Base-by-base conservation (phyloP, 2,329 filamentous ascomycete species). In the Penicillium sp. region DNA sequence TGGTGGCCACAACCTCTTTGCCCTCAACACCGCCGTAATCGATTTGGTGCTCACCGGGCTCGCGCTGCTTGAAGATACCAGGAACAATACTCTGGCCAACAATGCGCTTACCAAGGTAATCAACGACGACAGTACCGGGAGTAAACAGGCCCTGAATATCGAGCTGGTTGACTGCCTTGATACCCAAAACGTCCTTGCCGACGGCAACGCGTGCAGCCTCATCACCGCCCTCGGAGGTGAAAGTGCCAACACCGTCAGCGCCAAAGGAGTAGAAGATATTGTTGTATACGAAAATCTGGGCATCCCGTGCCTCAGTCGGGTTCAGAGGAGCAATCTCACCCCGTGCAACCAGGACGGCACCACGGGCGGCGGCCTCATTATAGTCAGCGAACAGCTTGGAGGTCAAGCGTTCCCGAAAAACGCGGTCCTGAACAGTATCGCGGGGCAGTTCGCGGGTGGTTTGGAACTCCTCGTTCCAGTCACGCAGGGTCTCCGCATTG, bases 251-350 rank as follows among this genome's bases (percentile, higher is more conserved):
- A 46, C 94, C 95, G 70, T 99, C 94, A 40, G 94, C 92, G 56
- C 94, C 94, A 63, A 96, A 97, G 0, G 94, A 97, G 79, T 96
- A 99, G 79, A 99, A 99, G 61, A 99, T 91, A 74, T 99, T 99
- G 80, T 97, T 97, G 79, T 97, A 96, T 22, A 99, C 92, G 66
- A 96, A 99, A 60, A 99, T 99, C 71, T 99, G 94, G 4, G 94
- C 94, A 70, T 99, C 92, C 61, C 82, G 84, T 57, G 81, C 86
- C 75, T 99, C 94, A 0, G 92, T 97, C 6, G 94, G 95, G 76
- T 99, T 99, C 48, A 99, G 76, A 6, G 94, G 90, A 18, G 91
- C 86, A 57, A 99, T 88, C 71, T 99, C 94, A 48, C 94, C 94
- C 51, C 90, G 84, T 22, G 92, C 92, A 48, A 99, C 92, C 61